Percentiles rank a stretch among this genome's conserved stretches.
phyloP scores from a whole-genome alignment of 2,329 filamentous ascomycete genomes.

The Lasiodiplodia theobromae region DNA sequence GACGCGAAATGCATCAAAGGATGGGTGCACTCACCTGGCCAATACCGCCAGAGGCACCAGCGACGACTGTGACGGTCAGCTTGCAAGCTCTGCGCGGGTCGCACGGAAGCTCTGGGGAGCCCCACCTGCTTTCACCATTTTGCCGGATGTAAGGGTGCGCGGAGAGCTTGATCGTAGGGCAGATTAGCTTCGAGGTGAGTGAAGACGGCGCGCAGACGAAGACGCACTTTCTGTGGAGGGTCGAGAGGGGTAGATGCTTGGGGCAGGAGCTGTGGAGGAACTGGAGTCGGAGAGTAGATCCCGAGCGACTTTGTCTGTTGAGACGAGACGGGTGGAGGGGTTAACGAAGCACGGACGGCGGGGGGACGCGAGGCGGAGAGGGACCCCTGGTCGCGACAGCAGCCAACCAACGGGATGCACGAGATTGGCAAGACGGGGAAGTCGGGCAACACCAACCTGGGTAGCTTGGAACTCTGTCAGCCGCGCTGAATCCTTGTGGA shows the following conservation, averaged over 20 bases:
- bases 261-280: conserved; percentile 20
- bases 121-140: conserved; percentile 50
- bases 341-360: conserved; percentile 8
- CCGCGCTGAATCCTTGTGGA: neutral
- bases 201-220: neutral
- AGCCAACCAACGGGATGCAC: conserved; percentile 18
- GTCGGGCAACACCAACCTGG: conserved; percentile 2
- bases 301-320: conserved; percentile 18
- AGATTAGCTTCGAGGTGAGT: conserved; percentile 11
- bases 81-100: conserved; percentile 18
- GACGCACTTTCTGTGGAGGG: neutral
- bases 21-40: conserved; percentile 73
- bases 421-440: conserved; percentile 17
- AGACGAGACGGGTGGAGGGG: conserved; percentile 21
- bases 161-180: conserved; percentile 35
- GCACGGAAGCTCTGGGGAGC: conserved; percentile 21
- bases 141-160: conserved; percentile 36
- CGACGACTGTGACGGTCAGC: conserved; percentile 66
- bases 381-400: conserved; percentile 13
- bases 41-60: conserved; percentile 97
- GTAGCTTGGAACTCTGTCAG: conserved; percentile 1
- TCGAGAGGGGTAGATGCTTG: conserved; percentile 1
- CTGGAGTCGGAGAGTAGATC: conserved; percentile 25
- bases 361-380: conserved; percentile 20
- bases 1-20: neutral